Conservation (phyloP, 2,329 filamentous ascomycete genomes). For the Alternaria sp. region DNA sequence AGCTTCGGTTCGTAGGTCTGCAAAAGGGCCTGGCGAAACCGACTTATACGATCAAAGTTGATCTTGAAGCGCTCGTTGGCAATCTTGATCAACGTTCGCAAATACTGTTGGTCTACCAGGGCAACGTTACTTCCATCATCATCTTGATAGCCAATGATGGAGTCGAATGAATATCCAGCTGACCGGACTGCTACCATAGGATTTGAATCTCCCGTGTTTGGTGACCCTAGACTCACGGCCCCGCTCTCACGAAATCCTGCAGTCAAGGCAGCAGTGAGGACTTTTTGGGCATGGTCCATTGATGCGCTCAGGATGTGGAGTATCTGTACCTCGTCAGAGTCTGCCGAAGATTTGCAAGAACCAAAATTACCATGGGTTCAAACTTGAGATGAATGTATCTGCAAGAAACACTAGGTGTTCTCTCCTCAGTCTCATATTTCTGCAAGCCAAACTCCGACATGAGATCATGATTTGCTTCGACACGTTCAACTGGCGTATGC, state of each 20-base stretch:
- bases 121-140: conserved; percentile 51
- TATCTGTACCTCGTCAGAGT: conserved; percentile 66
- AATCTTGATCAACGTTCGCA: conserved; percentile 71
- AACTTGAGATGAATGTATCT: conserved; percentile 84
- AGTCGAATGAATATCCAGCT: conserved; percentile 82
- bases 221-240: conserved; percentile 69
- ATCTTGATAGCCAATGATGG: conserved; percentile 71
- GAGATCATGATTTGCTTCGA: conserved; percentile 20
- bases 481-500: conserved; percentile 71
- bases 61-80: conserved; percentile 77
- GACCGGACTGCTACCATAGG: conserved; percentile 88
- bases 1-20: conserved; percentile 22
- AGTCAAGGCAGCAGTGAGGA: conserved; percentile 77
- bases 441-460: conserved; percentile 53
- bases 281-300: conserved; percentile 73
- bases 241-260: conserved; percentile 93
- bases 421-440: conserved; percentile 3
- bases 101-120: conserved; percentile 70
- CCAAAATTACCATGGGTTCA: conserved; percentile 81
- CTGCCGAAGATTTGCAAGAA: background rate
- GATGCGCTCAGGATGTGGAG: conserved; percentile 86
- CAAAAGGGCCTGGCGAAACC: conserved; percentile 66
- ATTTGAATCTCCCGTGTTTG: conserved; percentile 54
- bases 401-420: conserved; percentile 34
- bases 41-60: conserved; percentile 71